phyloP scores from a whole-genome alignment of 83 land plant genomes.

The Larix sibirica region DNA sequence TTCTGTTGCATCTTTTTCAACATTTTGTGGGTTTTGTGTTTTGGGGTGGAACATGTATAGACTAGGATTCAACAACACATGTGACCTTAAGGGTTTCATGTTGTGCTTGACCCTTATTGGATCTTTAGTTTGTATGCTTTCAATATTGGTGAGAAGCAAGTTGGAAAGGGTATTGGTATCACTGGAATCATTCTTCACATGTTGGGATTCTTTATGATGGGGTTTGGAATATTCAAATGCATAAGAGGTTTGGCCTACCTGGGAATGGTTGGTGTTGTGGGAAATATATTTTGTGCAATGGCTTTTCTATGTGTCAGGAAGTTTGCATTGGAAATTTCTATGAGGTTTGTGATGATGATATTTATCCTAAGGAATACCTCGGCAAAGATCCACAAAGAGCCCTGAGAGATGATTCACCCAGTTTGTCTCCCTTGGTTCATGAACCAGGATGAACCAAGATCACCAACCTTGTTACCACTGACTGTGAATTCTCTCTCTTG shows the following conservation, averaged over 20 bases:
- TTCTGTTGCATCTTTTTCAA: slow-evolving; percentile 48
- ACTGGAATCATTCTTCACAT: slow-evolving; percentile 64
- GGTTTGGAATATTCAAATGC: slow-evolving; percentile 86
- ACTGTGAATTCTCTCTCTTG: slow-evolving; percentile 24
- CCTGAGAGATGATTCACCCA: slow-evolving; percentile 3
- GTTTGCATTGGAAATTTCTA: slow-evolving; percentile 67
- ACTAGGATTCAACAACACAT: slow-evolving; percentile 89
- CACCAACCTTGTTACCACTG: not conserved
- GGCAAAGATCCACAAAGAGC: not conserved
- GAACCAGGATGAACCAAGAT: slow-evolving; percentile 17
- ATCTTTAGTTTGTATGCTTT: slow-evolving; percentile 48
- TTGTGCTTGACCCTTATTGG: slow-evolving; percentile 70
- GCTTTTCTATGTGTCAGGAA: slow-evolving; percentile 85
- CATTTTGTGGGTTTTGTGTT: slow-evolving; percentile 69
- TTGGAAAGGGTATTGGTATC: slow-evolving; percentile 43
- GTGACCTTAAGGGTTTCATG: slow-evolving; percentile 61
- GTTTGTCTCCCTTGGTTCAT: slow-evolving; percentile 30
- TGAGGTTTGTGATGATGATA: slow-evolving; percentile 39
- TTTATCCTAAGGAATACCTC: slow-evolving; percentile 16
- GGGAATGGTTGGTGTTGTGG: slow-evolving; percentile 49
- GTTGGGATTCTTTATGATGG: slow-evolving; percentile 93
- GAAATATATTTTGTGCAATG: slow-evolving; percentile 58
- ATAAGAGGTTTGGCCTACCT: slow-evolving; percentile 72
- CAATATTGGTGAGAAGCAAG: slow-evolving; percentile 59
- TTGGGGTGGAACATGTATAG: slow-evolving; percentile 96